Conservation (phyloP, 2,329 filamentous ascomycete genomes). For the Zopfia rhizophila region DNA sequence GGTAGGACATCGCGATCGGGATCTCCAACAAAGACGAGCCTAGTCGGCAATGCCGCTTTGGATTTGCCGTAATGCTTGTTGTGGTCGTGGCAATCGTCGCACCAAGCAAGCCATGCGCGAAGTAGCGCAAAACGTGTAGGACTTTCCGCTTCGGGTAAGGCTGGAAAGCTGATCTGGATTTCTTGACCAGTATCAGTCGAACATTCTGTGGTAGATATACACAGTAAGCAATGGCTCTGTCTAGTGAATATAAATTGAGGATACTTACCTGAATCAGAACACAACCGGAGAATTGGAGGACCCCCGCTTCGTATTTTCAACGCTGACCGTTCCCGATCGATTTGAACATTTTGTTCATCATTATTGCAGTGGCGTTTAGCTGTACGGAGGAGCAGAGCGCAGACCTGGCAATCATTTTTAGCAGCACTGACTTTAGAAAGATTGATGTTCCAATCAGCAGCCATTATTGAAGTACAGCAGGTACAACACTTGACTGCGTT, state of each 20-base stretch:
- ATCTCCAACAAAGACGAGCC: constrained; percentile 14
- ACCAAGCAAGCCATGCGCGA: constrained; percentile 18
- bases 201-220: constrained; percentile 15
- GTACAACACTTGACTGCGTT: constrained; percentile 9
- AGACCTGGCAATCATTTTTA: constrained; percentile 13
- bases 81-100: constrained; percentile 7
- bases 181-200: not conserved
- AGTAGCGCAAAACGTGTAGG: constrained; percentile 18
- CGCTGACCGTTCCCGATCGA: constrained; percentile 9
- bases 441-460: constrained; percentile 8
- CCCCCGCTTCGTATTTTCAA: constrained; percentile 11
- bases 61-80: constrained; percentile 4
- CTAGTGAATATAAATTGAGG: constrained; percentile 6
- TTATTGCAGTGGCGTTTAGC: constrained; percentile 9
- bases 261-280: constrained; percentile 17
- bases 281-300: constrained; percentile 13
- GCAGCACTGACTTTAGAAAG: constrained; percentile 17
- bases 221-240: constrained; percentile 13
- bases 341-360: constrained; percentile 10
- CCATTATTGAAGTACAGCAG: constrained; percentile 17
- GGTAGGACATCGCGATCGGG: not conserved
- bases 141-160: constrained; percentile 13
- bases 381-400: constrained; percentile 14
- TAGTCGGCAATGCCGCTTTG: constrained; percentile 9
- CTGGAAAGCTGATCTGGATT: constrained; percentile 16